Base-by-base conservation (phyloP, 768 basidiomycete genomes). In the Termitomyces sp. region DNA sequence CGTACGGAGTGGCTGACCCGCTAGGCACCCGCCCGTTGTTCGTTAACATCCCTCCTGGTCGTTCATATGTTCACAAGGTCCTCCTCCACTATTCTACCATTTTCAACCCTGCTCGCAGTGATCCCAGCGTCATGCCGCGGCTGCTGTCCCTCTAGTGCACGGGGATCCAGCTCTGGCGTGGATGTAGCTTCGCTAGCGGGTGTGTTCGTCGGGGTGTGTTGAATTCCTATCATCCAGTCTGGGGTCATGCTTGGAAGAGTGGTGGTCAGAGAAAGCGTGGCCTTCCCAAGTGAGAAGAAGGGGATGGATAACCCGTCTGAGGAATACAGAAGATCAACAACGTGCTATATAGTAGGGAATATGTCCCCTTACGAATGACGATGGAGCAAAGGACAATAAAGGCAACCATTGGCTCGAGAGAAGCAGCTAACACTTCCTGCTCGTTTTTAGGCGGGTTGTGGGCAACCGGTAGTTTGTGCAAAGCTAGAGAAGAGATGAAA, bases 331-430 rank as follows among this genome's bases (percentile, higher is more conserved):
- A 48, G 15, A 12, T 45, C 51, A 56, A 57, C 32, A 22, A 22
- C 52, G 24, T 60, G 51, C n/a, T 13, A 1, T 33, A 20, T 33
- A 11, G 46, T 33, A 11, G 46, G 24, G n/a, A 45, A 54, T 7
- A 12, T 33, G 42, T 62, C 28, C 32, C 40, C 28, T 61, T 72
- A 92, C 91, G 92, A 57, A 87, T 82, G 66, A 96, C 75, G 67
- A 97, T 94, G 3, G 94, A 97, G 5, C 85, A 81, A 1, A 98
- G 78, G 2, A 98, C 94, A 49, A 96, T 75, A 71, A 97, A 98
- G 7, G 91, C 81, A 0, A 95, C 91, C 52, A 98, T 88, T 1
- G 94, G 91, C 66, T 93, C 86, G 13, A 97, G 79, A 7, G 77
- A 80, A 5, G 84, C 81, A 0, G 88, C 84, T n/a, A 98, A 80